Conservation (phyloP, 257 asterid genomes). For the Solanum gracilifrons region DNA sequence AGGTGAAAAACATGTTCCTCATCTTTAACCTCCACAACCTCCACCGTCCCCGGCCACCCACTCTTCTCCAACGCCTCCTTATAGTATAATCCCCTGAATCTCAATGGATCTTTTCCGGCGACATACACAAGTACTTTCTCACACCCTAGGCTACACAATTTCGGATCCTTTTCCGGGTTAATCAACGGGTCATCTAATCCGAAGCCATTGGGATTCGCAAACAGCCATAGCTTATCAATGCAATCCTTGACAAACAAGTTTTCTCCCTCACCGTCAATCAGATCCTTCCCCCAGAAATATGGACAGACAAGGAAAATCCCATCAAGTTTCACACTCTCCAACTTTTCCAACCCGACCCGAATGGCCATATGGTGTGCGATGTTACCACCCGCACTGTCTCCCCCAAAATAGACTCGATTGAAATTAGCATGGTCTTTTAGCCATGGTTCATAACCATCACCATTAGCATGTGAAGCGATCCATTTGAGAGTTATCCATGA, state of each 20-base stretch:
- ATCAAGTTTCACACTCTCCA: slow-evolving; percentile 4
- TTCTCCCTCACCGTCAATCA: slow-evolving; percentile 26
- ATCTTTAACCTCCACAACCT: slow-evolving; percentile 36
- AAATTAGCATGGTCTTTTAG: slow-evolving; percentile 30
- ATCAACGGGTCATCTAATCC: slow-evolving; percentile 50
- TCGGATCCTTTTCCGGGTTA: slow-evolving; percentile 34
- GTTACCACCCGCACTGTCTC: slow-evolving; percentile 66
- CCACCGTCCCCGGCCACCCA: slow-evolving; percentile 41
- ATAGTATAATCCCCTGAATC: slow-evolving; percentile 33
- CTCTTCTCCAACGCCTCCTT: slow-evolving; percentile 22
- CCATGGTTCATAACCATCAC: slow-evolving; percentile 32
- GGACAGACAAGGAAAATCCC: slow-evolving; percentile 53
- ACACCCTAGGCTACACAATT: slow-evolving; percentile 25
- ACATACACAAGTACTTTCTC: slow-evolving; percentile 31
- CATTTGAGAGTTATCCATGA: slow-evolving; percentile 46
- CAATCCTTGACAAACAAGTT: not conserved
- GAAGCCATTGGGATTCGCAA: slow-evolving; percentile 27
- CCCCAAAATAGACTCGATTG: slow-evolving; percentile 32
- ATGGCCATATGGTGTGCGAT: slow-evolving; percentile 34
- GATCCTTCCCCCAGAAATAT: slow-evolving; percentile 43
- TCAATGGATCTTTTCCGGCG: slow-evolving; percentile 30
- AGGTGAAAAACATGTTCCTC: slow-evolving; percentile 43
- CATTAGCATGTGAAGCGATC: slow-evolving; percentile 33
- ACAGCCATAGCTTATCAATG: slow-evolving; percentile 26
- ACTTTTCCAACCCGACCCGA: slow-evolving; percentile 25